Evolutionary conservation across 2,329 filamentous ascomycete species (phyloP).

Genomic region (Aspergillus fumigatiaffinis): DNA sequence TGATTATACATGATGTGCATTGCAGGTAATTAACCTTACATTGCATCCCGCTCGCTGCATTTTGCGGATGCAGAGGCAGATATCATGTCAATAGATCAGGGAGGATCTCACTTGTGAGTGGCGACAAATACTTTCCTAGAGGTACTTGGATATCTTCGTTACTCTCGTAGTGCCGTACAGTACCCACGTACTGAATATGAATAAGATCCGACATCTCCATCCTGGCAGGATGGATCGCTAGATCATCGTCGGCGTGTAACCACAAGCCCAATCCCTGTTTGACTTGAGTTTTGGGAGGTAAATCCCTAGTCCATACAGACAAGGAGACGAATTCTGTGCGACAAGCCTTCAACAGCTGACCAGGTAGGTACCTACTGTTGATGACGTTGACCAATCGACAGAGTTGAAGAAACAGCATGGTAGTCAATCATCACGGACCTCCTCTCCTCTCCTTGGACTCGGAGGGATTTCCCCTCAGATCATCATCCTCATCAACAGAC

Average conservation of each 20-base stretch:
- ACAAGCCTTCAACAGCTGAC: background rate
- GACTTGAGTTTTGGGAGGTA: background rate
- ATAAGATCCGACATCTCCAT: background rate
- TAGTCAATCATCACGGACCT: background rate
- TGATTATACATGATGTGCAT: slow-evolving; percentile 12
- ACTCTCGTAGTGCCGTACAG: too few species aligned
- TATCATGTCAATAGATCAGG: too few species aligned
- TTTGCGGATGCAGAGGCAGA: slow-evolving; percentile 2
- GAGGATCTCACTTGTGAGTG: too few species aligned
- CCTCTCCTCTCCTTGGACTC: background rate
- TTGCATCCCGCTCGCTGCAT: slow-evolving; percentile 18
- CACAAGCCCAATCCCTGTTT: background rate
- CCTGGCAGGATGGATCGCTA: background rate
- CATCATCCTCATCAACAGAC: background rate
- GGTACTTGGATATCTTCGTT: too few species aligned
- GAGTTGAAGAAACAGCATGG: background rate
- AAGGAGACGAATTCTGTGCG: background rate
- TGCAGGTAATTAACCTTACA: slow-evolving; percentile 25
- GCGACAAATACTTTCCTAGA: too few species aligned
- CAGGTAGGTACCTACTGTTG: background rate
- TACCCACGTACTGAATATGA: background rate
- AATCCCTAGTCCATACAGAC: background rate
- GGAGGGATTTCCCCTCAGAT: background rate
- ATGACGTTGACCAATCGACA: background rate
- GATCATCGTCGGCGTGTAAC: background rate